Percentiles rank a stretch among this genome's conserved stretches.
Conservation (phyloP, 2,329 filamentous ascomycete genomes). For the Grosmannia serpens region DNA sequence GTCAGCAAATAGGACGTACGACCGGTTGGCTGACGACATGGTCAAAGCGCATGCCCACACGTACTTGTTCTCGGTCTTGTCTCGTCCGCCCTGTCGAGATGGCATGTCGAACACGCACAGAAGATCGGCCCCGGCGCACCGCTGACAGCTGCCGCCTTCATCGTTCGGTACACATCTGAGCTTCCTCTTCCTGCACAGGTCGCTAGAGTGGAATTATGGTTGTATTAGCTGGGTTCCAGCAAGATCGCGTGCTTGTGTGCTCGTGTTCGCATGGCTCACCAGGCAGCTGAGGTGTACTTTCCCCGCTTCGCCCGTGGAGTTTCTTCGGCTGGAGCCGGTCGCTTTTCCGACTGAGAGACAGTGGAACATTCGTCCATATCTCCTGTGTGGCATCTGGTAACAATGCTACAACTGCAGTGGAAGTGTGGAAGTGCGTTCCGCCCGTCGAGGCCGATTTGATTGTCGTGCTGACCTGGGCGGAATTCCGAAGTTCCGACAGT, state of each 20-base stretch:
- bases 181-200: constrained; percentile 26
- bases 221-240: background rate
- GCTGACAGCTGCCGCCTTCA: background rate
- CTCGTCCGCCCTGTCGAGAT: constrained; percentile 2
- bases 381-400: too few relatives aligned
- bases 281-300: background rate
- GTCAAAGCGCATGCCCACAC: background rate
- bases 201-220: background rate
- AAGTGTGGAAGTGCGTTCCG: background rate
- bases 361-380: background rate
- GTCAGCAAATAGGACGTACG: background rate
- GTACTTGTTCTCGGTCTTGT: background rate
- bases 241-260: background rate
- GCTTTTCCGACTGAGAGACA: background rate
- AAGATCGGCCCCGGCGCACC: background rate
- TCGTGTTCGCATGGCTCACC: background rate
- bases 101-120: constrained; percentile 16
- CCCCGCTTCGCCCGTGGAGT: background rate
- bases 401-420: too few relatives aligned
- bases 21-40: background rate
- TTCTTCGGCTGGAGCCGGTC: background rate
- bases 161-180: constrained; percentile 23
- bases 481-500: background rate
- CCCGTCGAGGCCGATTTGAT: background rate
- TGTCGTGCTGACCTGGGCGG: background rate